phyloP scores from a whole-genome alignment of 192 early-diverging fungal species.

The Dissophora globulifera region DNA sequence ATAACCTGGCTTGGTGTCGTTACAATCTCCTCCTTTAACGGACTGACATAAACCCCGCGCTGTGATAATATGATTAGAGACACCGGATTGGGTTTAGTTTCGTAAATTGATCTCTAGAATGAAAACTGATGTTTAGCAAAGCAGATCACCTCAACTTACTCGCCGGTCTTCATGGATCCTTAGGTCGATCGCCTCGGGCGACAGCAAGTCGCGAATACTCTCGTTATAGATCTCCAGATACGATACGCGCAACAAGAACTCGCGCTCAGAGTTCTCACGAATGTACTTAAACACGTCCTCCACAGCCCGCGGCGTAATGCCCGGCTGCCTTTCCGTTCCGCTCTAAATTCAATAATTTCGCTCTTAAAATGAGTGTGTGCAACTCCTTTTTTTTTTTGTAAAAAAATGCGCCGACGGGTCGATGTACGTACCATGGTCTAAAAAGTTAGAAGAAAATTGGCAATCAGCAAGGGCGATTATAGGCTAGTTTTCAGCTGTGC shows the following conservation, averaged over 20 bases:
- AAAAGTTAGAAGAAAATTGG: too few species aligned
- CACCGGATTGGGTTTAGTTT: too few species aligned
- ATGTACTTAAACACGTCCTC: constrained; percentile 84
- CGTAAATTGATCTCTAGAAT: too few species aligned
- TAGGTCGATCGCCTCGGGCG: constrained; percentile 83
- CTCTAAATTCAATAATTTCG: too few species aligned
- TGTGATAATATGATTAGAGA: too few species aligned
- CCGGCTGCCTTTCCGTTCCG: constrained; percentile 76
- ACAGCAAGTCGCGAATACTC: constrained; percentile 87
- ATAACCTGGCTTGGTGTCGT: constrained; percentile 77
- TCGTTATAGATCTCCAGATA: constrained; percentile 99
- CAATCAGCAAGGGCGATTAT: too few species aligned
- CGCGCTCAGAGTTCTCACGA: constrained; percentile 71
- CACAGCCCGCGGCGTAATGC: constrained; percentile 80
- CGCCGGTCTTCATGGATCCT: constrained; percentile 84
- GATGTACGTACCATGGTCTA: neutral
- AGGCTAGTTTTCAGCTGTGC: too few species aligned
- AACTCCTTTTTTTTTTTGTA: too few species aligned
- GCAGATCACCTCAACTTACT: too few species aligned
- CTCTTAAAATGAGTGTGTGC: too few species aligned
- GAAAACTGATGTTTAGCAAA: neutral
- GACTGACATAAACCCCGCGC: constrained; percentile 79
- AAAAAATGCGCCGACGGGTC: neutral
- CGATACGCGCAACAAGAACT: constrained; percentile 92
- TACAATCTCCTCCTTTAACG: constrained; percentile 79